These are phyloP conservation scores for Linum tenue DNA, from an alignment of 345 rosid genomes.

Conservation along the genomic window DNA sequence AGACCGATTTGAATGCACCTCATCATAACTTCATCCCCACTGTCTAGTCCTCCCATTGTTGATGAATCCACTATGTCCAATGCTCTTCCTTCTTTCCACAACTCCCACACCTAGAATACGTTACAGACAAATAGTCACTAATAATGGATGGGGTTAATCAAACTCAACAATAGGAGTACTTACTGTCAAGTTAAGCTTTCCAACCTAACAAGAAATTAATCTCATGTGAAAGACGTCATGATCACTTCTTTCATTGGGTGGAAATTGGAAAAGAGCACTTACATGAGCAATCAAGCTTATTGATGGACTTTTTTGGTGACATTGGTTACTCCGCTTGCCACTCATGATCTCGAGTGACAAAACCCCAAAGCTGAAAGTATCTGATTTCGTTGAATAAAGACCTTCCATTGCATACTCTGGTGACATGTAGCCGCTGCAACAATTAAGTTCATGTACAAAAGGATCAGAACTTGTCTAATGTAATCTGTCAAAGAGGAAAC, in stretches of 20 bases:
- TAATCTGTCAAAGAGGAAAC: not conserved
- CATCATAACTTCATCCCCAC: slow-evolving; percentile 17
- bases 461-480: not conserved
- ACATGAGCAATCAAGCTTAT: too few species aligned
- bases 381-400: slow-evolving; percentile 42
- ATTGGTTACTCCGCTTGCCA: slow-evolving; percentile 1
- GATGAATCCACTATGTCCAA: slow-evolving; percentile 25
- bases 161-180: too few species aligned
- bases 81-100: not conserved
- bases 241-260: too few species aligned
- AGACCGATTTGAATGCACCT: slow-evolving; percentile 15
- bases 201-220: too few species aligned
- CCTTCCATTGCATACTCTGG: slow-evolving; percentile 55
- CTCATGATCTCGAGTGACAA: too few species aligned
- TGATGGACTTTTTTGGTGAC: too few species aligned
- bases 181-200: too few species aligned
- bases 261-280: too few species aligned
- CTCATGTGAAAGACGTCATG: too few species aligned
- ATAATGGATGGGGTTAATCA: too few species aligned
- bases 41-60: slow-evolving; percentile 14
- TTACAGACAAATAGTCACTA: too few species aligned
- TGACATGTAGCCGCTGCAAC: slow-evolving; percentile 21
- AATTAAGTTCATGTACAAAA: not conserved
- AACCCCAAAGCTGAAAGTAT: too few species aligned
- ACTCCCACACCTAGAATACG: not conserved